These are phyloP conservation scores for Ascochyta viciae-villosae DNA, from an alignment of 2,329 filamentous ascomycete genomes.

Conservation along the genomic window DNA sequence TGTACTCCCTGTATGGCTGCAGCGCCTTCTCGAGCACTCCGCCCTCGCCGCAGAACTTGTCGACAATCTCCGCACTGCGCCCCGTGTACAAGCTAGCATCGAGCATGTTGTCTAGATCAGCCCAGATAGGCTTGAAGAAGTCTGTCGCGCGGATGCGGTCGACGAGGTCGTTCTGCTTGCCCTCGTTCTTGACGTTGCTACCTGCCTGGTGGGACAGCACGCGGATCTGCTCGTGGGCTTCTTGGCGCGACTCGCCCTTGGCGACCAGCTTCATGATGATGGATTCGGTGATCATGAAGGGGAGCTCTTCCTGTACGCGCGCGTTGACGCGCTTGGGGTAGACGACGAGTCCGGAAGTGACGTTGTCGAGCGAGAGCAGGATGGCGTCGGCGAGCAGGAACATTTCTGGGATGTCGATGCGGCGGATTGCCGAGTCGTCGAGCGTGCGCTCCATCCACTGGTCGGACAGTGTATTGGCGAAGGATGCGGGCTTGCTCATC, in stretches of 20 bases:
- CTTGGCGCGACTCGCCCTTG: conserved; percentile 75
- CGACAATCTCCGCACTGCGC: conserved; percentile 50
- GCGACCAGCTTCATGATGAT: conserved; percentile 71
- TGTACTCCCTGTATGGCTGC: conserved; percentile 59
- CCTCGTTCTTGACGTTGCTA: conserved; percentile 73
- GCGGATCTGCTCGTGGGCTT: conserved; percentile 84
- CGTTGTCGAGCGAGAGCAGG: conserved; percentile 72
- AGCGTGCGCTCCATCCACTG: conserved; percentile 83
- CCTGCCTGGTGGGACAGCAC: conserved; percentile 81
- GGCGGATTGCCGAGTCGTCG: conserved; percentile 76
- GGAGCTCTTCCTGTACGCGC: conserved; percentile 74
- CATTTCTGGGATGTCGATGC: conserved; percentile 59
- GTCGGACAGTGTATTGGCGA: conserved; percentile 68
- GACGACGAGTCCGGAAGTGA: conserved; percentile 75
- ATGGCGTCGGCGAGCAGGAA: conserved; percentile 63
- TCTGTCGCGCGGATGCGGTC: conserved; percentile 74
- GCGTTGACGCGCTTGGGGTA: conserved; percentile 76
- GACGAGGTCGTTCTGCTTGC: conserved; percentile 81
- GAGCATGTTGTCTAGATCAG: conserved; percentile 72
- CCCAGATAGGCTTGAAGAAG: conserved; percentile 77
- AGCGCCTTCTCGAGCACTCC: conserved; percentile 49
- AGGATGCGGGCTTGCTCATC: conserved; percentile 62
- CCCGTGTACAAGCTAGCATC: conserved; percentile 68
- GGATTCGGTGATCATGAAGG: conserved; percentile 79
- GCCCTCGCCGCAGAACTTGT: conserved; percentile 30